A percentile compares a stretch with the other conserved stretches of the same genome.
Evolutionary conservation across 176 grass and related monocot species (phyloP).

Genomic region (Poa pratensis): DNA sequence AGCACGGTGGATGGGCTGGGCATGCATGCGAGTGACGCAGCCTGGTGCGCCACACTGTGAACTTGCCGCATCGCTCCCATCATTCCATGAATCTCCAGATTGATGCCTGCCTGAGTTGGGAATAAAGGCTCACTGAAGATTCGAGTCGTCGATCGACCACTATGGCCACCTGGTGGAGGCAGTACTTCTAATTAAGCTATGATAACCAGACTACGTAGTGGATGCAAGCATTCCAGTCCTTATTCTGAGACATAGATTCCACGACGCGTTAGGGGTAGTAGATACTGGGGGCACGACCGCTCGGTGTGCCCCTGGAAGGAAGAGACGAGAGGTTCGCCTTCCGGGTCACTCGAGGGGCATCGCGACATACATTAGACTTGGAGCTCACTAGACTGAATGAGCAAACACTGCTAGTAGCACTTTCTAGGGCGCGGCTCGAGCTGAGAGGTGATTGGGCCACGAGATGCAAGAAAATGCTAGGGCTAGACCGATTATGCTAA

Average conservation of each 20-base stretch:
- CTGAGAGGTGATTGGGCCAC: slow-evolving; percentile 4
- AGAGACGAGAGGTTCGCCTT: slow-evolving; percentile 10
- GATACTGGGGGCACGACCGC: neutral
- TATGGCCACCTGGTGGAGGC: slow-evolving; percentile 24
- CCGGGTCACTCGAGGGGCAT: neutral
- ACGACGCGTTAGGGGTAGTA: slow-evolving; percentile 15
- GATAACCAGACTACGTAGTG: slow-evolving; percentile 6
- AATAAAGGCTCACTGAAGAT: slow-evolving; percentile 27
- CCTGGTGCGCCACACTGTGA: neutral
- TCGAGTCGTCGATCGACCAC: slow-evolving; percentile 42
- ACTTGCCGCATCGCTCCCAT: neutral
- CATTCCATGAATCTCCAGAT: slow-evolving; percentile 31
- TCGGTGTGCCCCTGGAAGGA: neutral
- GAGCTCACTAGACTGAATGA: too few species aligned
- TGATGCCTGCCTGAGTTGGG: slow-evolving; percentile 25
- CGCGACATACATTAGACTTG: neutral
- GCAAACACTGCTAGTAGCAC: too few species aligned
- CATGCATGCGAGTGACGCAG: slow-evolving; percentile 27
- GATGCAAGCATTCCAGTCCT: slow-evolving; percentile 36
- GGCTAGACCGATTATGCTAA: slow-evolving; percentile 2
- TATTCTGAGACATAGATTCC: slow-evolving; percentile 39
- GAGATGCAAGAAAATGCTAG: neutral
- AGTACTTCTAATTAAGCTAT: neutral
- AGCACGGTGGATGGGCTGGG: neutral
- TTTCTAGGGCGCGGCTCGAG: too few species aligned